phyloP scores from a whole-genome alignment of 257 asterid species.

The Solanum okadae region DNA sequence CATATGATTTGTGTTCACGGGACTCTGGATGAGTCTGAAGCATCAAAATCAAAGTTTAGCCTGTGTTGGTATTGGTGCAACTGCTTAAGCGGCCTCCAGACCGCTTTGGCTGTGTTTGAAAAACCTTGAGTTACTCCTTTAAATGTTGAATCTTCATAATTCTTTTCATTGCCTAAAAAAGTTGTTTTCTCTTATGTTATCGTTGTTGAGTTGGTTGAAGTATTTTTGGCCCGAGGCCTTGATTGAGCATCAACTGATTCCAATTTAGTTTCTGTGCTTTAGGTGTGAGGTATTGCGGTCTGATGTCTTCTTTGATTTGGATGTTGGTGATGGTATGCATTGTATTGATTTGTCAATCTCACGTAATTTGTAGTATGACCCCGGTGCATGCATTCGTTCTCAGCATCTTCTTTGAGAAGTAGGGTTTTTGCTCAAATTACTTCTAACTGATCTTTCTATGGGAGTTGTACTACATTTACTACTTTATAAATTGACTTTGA shows the following conservation, averaged over 20 bases:
- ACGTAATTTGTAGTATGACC: not conserved
- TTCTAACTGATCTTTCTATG: not conserved
- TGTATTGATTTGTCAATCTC: not conserved
- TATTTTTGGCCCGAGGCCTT: not conserved
- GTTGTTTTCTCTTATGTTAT: not conserved
- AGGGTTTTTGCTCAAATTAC: not conserved
- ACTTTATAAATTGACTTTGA: no score
- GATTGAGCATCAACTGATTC: not conserved
- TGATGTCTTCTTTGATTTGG: no score
- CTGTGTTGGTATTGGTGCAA: no score
- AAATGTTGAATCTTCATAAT: no score
- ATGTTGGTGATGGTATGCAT: not conserved
- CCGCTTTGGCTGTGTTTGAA: no score
- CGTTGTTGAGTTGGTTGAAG: not conserved
- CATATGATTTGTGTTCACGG: not conserved
- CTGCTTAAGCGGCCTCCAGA: no score
- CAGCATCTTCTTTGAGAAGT: not conserved
- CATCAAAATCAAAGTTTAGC: no score
- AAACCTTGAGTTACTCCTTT: not conserved
- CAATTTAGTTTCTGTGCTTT: not conserved
- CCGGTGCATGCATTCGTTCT: not conserved
- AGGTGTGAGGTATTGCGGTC: not conserved
- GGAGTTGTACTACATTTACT: not conserved
- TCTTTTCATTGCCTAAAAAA: not conserved
- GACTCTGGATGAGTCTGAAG: not conserved